Evolutionary conservation across 2,329 filamentous ascomycete species (phyloP).

Genomic region (Aspergillus puulaauensis): DNA sequence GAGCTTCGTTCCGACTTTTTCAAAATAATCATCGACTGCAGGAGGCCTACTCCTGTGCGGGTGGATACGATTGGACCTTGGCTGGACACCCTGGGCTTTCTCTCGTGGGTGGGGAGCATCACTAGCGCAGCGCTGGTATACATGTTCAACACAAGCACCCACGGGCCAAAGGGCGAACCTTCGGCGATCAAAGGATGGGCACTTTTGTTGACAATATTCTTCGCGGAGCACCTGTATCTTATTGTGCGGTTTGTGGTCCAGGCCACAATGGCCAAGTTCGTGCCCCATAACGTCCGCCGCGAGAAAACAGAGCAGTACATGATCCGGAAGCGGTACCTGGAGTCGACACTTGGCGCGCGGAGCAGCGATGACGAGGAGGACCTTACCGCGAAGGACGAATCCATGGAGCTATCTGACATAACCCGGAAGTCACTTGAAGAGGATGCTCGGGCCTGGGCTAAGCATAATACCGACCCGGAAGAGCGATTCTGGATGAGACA

Average conservation of each 20-base stretch:
- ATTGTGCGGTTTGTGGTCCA: constrained; percentile 70
- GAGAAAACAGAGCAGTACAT: constrained; percentile 78
- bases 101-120: constrained; percentile 91
- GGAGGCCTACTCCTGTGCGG: constrained; percentile 83
- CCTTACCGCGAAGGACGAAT: constrained; percentile 13
- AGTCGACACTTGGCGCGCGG: constrained; percentile 38
- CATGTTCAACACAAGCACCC: constrained; percentile 72
- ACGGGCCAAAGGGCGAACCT: constrained; percentile 40
- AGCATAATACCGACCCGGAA: constrained; percentile 31
- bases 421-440: constrained; percentile 42
- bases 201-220: constrained; percentile 75
- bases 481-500: constrained; percentile 47
- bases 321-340: constrained; percentile 75
- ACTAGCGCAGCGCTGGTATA: constrained; percentile 86
- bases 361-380: constrained; percentile 25
- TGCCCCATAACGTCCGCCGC: constrained; percentile 82
- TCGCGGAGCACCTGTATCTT: constrained; percentile 90
- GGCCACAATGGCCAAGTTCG: constrained; percentile 72
- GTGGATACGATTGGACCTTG: constrained; percentile 95
- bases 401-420: constrained; percentile 27
- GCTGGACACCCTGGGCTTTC: constrained; percentile 82
- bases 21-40: constrained; percentile 90
- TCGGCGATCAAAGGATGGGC: constrained; percentile 75
- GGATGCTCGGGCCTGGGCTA: constrained; percentile 39
- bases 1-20: constrained; percentile 91